Base-by-base conservation (phyloP, 2,329 filamentous ascomycete genomes). In the Coniochaeta sp. region DNA sequence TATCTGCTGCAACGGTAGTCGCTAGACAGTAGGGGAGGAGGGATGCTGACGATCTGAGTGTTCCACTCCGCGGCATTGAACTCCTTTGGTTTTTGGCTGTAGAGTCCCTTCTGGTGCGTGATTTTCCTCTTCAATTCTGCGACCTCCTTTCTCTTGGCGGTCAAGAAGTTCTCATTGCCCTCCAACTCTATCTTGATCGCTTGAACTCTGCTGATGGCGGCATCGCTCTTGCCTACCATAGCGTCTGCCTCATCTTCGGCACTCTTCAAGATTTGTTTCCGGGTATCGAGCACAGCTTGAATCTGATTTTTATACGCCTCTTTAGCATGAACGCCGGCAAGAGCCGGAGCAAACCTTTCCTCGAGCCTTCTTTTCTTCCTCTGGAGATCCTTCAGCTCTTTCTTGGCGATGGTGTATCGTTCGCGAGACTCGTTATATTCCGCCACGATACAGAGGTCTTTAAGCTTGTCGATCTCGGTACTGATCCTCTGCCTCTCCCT, bases 31-130 rank as follows among this genome's bases (percentile, higher is more conserved):
- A n/a, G n/a, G n/a, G n/a, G n/a, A 59, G 6, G 16, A 14, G 16
- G 34, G 38, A 22, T 9, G 78, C 87, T 73, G 74, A 90, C 88
- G 72, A 92, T 88, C 63, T 84, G 84, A 58, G 85, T 82, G 65
- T 93, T 95, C 75, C 86, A 93, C 4, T 84, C 84, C 5, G 81
- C 77, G 10, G 84, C 73, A 68, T 95, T 86, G 68, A 95, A 91
- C 6, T 87, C 81, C 0, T 81, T 77, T 0, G 88, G 86, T 14
- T 80, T 79, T 50, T 87, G 82, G 60, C 86, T 82, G 64, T 86
- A 73, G 62, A 84, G 81, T 5, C 81, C 85, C 68, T 89, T 81
- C n/a, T 93, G 74, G 7, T 77, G 75, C 2, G 80, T 83, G 55
- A 96, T 86, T 28, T 75, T 81, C 50, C 80, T 78, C 55, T 81